Conservation (phyloP, 371 early-diverging fungal genomes). For the Syncephalastrum racemosum region DNA sequence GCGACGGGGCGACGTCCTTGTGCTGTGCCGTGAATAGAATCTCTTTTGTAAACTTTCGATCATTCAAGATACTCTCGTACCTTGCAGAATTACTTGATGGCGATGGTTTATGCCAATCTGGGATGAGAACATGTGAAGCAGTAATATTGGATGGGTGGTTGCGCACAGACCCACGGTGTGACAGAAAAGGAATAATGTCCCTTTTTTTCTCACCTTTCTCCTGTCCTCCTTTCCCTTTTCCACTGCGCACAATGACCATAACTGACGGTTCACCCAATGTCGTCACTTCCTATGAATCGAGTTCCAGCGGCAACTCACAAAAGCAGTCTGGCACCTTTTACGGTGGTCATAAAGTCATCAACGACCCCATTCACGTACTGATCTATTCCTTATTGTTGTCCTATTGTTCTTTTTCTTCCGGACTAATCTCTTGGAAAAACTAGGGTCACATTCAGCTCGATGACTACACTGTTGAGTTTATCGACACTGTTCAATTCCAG, state of each 20-base stretch:
- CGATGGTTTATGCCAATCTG: too few species aligned
- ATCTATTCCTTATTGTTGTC: background rate
- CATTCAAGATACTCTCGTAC: too few species aligned
- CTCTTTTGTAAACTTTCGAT: too few species aligned
- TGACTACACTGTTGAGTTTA: slow-evolving; percentile 64
- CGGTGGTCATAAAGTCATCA: slow-evolving; percentile 54
- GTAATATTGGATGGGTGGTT: too few species aligned
- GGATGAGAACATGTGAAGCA: too few species aligned
- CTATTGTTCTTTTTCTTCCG: background rate
- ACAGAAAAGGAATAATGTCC: background rate
- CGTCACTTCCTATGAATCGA: background rate
- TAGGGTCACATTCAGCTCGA: slow-evolving; percentile 84
- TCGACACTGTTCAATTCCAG: slow-evolving; percentile 96
- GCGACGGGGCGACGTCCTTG: slow-evolving; percentile 81
- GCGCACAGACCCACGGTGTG: too few species aligned
- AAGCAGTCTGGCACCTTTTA: slow-evolving; percentile 36
- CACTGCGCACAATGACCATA: background rate
- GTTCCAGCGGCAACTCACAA: background rate
- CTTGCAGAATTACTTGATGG: too few species aligned
- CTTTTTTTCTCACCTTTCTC: background rate
- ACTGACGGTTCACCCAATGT: background rate
- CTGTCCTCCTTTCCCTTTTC: background rate
- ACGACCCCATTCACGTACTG: slow-evolving; percentile 68
- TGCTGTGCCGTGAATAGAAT: slow-evolving; percentile 39
- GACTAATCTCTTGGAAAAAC: background rate